Conservation (phyloP, 495 filamentous ascomycete genomes). For the Neurospora intermedia region DNA sequence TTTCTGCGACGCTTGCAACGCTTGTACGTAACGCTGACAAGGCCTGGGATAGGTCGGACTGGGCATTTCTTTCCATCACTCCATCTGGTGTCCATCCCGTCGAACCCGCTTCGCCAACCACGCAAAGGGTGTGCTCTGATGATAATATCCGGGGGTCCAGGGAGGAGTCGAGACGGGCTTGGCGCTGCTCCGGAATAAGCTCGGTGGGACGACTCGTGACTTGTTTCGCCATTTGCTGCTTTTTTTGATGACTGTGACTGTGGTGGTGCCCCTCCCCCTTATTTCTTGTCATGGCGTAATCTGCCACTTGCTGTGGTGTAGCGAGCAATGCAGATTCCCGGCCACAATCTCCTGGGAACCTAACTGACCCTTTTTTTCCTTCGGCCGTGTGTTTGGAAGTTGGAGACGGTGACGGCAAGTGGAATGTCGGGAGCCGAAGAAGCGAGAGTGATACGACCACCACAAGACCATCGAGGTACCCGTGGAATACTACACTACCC, state of each 20-base stretch:
- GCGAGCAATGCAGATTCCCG: background rate
- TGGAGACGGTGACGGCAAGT: background rate
- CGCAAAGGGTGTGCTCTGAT: background rate
- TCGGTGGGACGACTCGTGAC: background rate
- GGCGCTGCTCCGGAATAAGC: background rate
- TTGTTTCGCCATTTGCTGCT: background rate
- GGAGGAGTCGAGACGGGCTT: background rate
- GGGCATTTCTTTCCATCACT: background rate
- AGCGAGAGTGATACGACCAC: background rate
- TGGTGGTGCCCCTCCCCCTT: background rate
- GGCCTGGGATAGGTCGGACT: background rate
- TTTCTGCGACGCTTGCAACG: constrained; percentile 7
- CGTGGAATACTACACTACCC: background rate
- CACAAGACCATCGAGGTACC: background rate
- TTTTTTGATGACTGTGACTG: background rate
- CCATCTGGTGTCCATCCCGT: background rate
- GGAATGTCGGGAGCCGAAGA: background rate
- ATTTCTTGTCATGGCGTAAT: background rate
- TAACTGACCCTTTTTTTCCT: background rate
- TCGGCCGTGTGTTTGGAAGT: background rate
- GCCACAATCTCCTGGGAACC: background rate
- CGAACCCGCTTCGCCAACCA: background rate
- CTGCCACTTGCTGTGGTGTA: background rate
- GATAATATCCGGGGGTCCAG: background rate
- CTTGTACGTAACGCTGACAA: background rate